phyloP scores from a whole-genome alignment of 257 asterid genomes.

The Rhazya stricta region DNA sequence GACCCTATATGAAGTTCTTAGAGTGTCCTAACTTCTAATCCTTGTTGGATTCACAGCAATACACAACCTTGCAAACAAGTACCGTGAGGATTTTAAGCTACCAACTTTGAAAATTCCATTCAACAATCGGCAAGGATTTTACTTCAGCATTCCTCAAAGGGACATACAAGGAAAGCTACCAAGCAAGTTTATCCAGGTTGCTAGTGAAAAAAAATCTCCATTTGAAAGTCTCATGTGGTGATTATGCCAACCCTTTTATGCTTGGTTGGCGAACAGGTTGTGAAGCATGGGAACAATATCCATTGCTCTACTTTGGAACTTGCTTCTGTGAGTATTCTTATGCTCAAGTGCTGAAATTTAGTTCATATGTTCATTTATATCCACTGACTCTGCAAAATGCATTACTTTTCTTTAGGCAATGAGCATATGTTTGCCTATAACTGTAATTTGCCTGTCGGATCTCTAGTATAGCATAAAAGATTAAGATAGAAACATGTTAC shows the following conservation, averaged over 20 bases:
- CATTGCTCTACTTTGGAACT: constrained; percentile 88
- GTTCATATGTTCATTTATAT: background rate
- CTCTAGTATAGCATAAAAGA: background rate
- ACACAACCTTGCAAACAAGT: constrained; percentile 86
- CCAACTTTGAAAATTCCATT: constrained; percentile 88
- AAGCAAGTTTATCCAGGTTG: constrained; percentile 91
- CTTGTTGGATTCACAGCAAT: constrained; percentile 56
- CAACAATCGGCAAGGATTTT: constrained; percentile 91
- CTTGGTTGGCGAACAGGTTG: constrained; percentile 50
- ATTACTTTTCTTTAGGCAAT: background rate
- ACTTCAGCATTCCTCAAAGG: constrained; percentile 92
- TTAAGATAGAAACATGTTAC: background rate
- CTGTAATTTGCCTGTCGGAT: background rate
- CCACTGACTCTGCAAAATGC: background rate
- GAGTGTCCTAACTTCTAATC: constrained; percentile 37
- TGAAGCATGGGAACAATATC: constrained; percentile 85
- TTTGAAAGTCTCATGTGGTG: constrained; percentile 4
- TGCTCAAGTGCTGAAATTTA: background rate
- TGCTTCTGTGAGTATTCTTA: constrained; percentile 69
- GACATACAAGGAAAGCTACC: constrained; percentile 81
- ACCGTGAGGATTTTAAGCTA: constrained; percentile 70
- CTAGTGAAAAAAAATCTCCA: constrained; percentile 13
- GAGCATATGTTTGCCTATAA: background rate
- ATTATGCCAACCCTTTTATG: constrained; percentile 19
- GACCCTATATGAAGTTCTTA: constrained; percentile 14